Conservation (phyloP, 768 basidiomycete genomes). For the Lyophyllum shimeji region DNA sequence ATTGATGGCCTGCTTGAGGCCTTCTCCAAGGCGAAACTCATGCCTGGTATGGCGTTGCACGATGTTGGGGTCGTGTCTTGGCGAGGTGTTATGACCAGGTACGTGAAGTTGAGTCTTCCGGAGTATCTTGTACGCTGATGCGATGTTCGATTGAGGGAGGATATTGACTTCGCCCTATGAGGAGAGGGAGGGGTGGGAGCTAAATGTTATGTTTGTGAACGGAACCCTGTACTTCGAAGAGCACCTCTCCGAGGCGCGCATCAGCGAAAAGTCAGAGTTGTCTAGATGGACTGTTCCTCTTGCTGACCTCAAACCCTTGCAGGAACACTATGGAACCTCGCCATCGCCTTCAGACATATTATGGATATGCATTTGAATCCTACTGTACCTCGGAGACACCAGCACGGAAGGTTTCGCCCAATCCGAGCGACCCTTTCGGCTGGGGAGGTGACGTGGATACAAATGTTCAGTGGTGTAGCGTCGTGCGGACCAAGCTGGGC, state of each 20-base stretch:
- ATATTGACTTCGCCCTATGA: conserved; percentile 84
- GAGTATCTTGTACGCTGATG: conserved; percentile 4
- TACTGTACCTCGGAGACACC: conserved; percentile 68
- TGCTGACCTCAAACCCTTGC: conserved; percentile 4
- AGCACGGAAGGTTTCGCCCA: conserved; percentile 21
- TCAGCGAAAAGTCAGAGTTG: conserved; percentile 63
- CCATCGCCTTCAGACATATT: conserved; percentile 69
- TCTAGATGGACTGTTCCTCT: neutral
- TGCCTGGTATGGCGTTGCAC: conserved; percentile 16
- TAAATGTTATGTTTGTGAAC: conserved; percentile 78
- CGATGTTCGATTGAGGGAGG: conserved; percentile 45
- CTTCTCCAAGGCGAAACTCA: conserved; percentile 42
- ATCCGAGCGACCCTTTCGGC: conserved; percentile 38
- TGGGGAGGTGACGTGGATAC: conserved; percentile 87
- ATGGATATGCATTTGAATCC: conserved; percentile 88
- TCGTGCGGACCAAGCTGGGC: conserved; percentile 84
- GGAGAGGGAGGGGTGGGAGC: conserved; percentile 72
- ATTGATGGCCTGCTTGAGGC: conserved; percentile 69
- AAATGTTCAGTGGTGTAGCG: conserved; percentile 88
- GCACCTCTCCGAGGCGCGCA: conserved; percentile 55
- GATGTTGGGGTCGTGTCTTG: conserved; percentile 65
- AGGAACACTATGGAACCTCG: conserved; percentile 69
- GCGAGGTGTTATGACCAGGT: conserved; percentile 88
- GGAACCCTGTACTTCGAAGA: conserved; percentile 78
- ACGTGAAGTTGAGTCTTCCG: conserved; percentile 16